Base-by-base conservation (phyloP, 768 basidiomycete species). In the Boletus edulis region DNA sequence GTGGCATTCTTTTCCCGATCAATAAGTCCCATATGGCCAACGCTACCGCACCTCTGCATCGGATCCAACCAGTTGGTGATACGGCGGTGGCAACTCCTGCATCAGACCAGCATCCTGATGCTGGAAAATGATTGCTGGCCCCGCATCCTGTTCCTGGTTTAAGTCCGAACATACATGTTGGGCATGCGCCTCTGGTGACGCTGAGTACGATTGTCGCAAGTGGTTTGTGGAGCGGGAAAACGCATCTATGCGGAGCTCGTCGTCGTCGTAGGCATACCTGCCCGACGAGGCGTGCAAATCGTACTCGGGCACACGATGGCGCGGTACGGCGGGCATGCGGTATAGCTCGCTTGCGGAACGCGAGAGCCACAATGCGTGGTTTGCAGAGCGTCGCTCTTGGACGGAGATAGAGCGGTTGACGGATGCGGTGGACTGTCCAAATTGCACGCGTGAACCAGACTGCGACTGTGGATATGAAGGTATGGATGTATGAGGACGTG, bases 1-100 rank as follows among this genome's bases (percentile, higher is more conserved):
- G 27, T 15, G 7, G n/a, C 13, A 49, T 11, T 10, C 46, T 5
- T 10, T 17, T 31, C 18, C 38, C 34, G 18, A 22, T 44, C 51
- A 42, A 39, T 45, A 44, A 43, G 35, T 35, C 24, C 39, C 15
- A 22, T 46, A 42, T 46, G 24, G 40, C 22, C 52, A 46, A 40
- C 20, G 38, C 46, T n/a, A 34, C 53, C 32, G 7, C 46, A 39
- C 42, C 22, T 47, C 49, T 40, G 3, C 41, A 13, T 9, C 46
- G 2, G 51, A 52, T 47, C 37, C 9, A 43, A 49, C 41, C 27
- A 60, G 32, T 38, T 58, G 59, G 54, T 62, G 59, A 46, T 69
- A 70, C 9, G 68, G 68, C 15, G 68, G 68, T 1, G 68, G 68
- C 18, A 59, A 38, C 37, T 69, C 69, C 18, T 58, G 49, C 54